Evolutionary conservation across 2,329 filamentous ascomycete species (phyloP).

Genomic region (Aspergillus pseudoglaucus): DNA sequence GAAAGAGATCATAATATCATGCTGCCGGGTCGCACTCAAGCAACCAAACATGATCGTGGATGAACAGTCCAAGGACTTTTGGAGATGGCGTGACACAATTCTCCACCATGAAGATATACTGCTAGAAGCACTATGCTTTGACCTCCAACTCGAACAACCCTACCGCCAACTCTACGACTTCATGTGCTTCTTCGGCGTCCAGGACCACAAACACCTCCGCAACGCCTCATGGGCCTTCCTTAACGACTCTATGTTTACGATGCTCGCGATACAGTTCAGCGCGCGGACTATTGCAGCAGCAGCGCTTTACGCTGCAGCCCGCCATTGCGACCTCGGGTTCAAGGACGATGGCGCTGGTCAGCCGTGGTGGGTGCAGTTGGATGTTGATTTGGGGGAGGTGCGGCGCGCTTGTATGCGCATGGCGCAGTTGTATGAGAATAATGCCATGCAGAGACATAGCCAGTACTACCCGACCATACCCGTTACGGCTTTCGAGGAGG

Average conservation of each 20-base stretch:
- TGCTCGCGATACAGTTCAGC: constrained; percentile 73
- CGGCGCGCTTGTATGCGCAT: constrained; percentile 69
- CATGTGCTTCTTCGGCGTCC: constrained; percentile 64
- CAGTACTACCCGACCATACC: constrained; percentile 38
- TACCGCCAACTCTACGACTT: constrained; percentile 79
- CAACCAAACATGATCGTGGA: constrained; percentile 84
- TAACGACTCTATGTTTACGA: constrained; percentile 81
- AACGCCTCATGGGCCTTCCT: constrained; percentile 91
- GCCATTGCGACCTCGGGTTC: constrained; percentile 66
- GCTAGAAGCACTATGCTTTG: constrained; percentile 87
- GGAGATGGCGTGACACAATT: constrained; percentile 94
- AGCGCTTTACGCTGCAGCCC: constrained; percentile 79
- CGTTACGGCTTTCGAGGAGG: constrained; percentile 24
- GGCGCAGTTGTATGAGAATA: constrained; percentile 48
- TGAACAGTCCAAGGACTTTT: constrained; percentile 96
- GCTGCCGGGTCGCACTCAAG: constrained; percentile 91
- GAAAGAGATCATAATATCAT: constrained; percentile 86
- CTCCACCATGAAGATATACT: constrained; percentile 87
- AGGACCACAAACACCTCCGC: constrained; percentile 73
- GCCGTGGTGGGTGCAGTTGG: constrained; percentile 81
- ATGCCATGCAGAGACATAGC: constrained; percentile 37
- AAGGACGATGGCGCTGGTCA: constrained; percentile 65
- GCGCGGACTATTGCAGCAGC: constrained; percentile 76
- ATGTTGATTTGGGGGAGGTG: constrained; percentile 65
- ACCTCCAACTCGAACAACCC: constrained; percentile 82